Evolutionary conservation across 1,139 yeast genomes (phyloP).

Genomic region (Yamadazyma blattariae): DNA sequence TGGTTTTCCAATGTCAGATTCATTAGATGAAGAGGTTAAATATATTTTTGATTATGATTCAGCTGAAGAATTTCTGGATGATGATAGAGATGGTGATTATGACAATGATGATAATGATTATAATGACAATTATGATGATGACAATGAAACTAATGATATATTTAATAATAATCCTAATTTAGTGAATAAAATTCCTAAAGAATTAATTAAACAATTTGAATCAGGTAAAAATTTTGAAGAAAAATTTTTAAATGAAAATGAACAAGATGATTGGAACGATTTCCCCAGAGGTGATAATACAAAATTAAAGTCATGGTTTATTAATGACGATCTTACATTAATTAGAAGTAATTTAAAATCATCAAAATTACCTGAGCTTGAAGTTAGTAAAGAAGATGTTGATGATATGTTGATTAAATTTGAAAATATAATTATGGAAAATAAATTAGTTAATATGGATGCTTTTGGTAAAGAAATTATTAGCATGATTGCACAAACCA

Average conservation of each 20-base stretch:
- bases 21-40: conserved; percentile 69
- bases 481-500: neutral
- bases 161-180: neutral
- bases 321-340: neutral
- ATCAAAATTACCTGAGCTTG: neutral
- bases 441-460: neutral
- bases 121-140: neutral
- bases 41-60: conserved; percentile 66
- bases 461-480: neutral
- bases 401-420: neutral
- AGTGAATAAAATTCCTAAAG: neutral
- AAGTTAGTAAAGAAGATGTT: neutral
- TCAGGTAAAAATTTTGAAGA: conserved; percentile 2
- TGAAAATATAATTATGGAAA: neutral
- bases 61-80: conserved; percentile 16
- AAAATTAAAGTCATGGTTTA: conserved; percentile 9
- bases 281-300: conserved; percentile 57
- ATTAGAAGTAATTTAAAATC: neutral
- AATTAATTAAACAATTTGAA: neutral
- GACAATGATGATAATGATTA: conserved; percentile 4
- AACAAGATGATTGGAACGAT: conserved; percentile 72
- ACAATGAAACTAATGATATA: neutral
- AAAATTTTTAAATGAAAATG: conserved; percentile 30
- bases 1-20: conserved; percentile 29
- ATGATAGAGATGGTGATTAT: conserved; percentile 17